These are phyloP conservation scores for Elongisporangium prolatum DNA, from an alignment of 352 stramenopile genomes.

Conservation along the genomic window DNA sequence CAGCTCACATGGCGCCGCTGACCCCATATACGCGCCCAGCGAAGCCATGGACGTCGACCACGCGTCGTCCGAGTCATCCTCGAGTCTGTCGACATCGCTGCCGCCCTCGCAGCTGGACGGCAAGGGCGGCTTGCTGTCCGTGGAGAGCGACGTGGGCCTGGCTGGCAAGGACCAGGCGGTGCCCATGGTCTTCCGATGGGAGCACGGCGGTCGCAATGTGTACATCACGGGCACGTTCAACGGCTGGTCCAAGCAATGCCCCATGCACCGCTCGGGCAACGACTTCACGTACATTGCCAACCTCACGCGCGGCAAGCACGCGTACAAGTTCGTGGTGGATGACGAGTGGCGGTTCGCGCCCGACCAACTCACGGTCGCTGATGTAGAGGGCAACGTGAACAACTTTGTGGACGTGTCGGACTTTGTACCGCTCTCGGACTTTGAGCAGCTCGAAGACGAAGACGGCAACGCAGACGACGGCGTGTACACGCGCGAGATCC, in stretches of 20 bases:
- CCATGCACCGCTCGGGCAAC: constrained; percentile 99
- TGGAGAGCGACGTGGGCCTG: constrained; percentile 26
- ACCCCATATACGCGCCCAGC: constrained; percentile 3
- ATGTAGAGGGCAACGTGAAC: constrained; percentile 99
- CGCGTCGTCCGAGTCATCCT: constrained; percentile 22
- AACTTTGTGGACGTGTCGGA: constrained; percentile 99
- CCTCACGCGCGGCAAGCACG: constrained; percentile 96
- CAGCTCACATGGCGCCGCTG: constrained; percentile 1
- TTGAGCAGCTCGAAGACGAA: constrained; percentile 50
- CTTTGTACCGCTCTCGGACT: constrained; percentile 89
- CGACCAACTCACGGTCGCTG: constrained; percentile 95
- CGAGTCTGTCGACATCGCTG: constrained; percentile 18
- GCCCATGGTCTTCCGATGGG: constrained; percentile 98
- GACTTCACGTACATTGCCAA: constrained; percentile 99
- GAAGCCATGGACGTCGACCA: constrained; percentile 72
- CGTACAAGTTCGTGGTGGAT: constrained; percentile 99
- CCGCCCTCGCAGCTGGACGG: constrained; percentile 12
- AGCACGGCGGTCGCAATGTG: constrained; percentile 94
- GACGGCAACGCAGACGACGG: constrained; percentile 74
- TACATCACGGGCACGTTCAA: constrained; percentile 99
- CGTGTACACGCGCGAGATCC: constrained; percentile 94
- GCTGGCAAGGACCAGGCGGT: constrained; percentile 32
- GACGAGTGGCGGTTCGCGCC: constrained; percentile 98
- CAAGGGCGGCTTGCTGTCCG: constrained; percentile 12
- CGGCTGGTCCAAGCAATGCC: constrained; percentile 97